Base-by-base conservation (phyloP, 805 yeast species). In the Schwanniomyces occidentalis region DNA sequence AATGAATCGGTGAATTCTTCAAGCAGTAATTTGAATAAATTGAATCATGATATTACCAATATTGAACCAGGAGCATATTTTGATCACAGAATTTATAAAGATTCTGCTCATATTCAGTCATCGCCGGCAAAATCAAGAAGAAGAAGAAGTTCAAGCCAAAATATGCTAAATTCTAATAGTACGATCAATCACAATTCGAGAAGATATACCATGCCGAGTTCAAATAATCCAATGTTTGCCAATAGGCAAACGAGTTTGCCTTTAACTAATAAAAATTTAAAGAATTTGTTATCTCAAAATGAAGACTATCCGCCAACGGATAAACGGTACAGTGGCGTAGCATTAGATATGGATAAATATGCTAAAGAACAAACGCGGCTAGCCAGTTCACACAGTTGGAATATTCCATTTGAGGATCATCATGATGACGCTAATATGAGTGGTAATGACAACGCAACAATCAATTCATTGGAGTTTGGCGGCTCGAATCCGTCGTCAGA, bases 401-500 rank as follows among this genome's bases (percentile, higher is more conserved):
- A 38, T 20, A 31, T 39, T 19, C 44, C 46, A 1, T 42, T 41
- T 21, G 39, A 31, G 16, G 20, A 18, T n/a, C 24, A 22, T 9
- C 38, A 40, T 17, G 40, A 43, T 18, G 38, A 25, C n/a, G 34
- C 27, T 5, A 37, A 37, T 13, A 52, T 51, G 18, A 23, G 30
- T 17, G 38, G 27, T 16, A 35, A 35, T 9, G 54, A 55, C 19
- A 15, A 24, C 20, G 40, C 29, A 10, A 47, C 56, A 7, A 26
- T 52, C 22, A 56, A 57, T 35, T 55, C 63, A 39, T 50, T 61
- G 34, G 71, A 65, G 40, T 70, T 69, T 46, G 74, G 75, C 9
- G 69, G 57, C 10, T 80, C 85, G n/a, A 79, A 80, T 47, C 87
- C 88, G 4, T 66, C 79, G 3, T 73, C 82, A 15, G 73, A 84